phyloP scores from a whole-genome alignment of 1,284 basidiomycete species.

The Xanthoconium separans region DNA sequence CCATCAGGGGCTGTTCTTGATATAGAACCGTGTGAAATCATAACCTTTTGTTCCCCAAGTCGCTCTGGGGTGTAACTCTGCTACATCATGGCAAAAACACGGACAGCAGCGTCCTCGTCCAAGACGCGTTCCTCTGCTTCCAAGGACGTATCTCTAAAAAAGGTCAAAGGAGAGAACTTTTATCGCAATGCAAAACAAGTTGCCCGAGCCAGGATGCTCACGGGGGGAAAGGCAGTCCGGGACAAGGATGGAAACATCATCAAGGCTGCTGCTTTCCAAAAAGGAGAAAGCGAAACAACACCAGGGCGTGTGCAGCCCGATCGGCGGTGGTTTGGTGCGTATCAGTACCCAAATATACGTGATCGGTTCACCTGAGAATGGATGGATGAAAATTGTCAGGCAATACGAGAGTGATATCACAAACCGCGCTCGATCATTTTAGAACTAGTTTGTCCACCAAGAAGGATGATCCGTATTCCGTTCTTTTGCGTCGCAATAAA shows the following conservation, averaged over 20 bases:
- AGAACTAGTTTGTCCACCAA: slow-evolving; percentile 79
- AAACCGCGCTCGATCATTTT: slow-evolving; percentile 93
- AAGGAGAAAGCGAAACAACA: slow-evolving; percentile 83
- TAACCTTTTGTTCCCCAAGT: neutral
- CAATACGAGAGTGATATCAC: slow-evolving; percentile 98
- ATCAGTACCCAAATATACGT: neutral
- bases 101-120: slow-evolving; percentile 34
- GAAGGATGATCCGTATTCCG: slow-evolving; percentile 92
- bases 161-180: slow-evolving; percentile 89
- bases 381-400: slow-evolving; percentile 45
- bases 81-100: slow-evolving; percentile 46
- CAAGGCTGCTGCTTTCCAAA: slow-evolving; percentile 91
- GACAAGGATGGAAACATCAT: slow-evolving; percentile 90
- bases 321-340: slow-evolving; percentile 91
- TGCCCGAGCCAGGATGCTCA: slow-evolving; percentile 84
- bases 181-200: slow-evolving; percentile 91
- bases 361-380: slow-evolving; percentile 8
- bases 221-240: slow-evolving; percentile 84
- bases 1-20: neutral
- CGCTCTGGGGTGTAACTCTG: neutral
- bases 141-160: slow-evolving; percentile 57
- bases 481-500: slow-evolving; percentile 88
- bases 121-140: slow-evolving; percentile 57
- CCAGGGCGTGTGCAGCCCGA: slow-evolving; percentile 92
- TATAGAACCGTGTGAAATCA: slow-evolving; percentile 14